phyloP scores from a whole-genome alignment of 352 stramenopile genomes.

The Pythium pyrilobum region DNA sequence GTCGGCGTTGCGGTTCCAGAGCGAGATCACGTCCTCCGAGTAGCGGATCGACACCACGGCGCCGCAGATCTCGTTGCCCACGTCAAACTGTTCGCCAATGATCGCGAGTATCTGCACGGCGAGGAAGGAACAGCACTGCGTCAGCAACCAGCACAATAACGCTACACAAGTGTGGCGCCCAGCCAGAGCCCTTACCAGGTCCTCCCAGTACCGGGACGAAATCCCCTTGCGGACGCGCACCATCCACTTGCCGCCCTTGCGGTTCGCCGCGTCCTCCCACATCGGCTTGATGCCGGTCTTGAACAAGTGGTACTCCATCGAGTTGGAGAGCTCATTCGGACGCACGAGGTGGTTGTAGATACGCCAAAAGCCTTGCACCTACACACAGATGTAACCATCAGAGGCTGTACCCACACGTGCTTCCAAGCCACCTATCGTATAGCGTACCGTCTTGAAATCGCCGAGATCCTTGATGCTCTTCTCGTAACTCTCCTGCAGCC shows the following conservation, averaged over 20 bases:
- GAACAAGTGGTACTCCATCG: slow-evolving; percentile 92
- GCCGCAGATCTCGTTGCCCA: slow-evolving; percentile 91
- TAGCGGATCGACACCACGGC: slow-evolving; percentile 89
- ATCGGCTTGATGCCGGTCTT: slow-evolving; percentile 93
- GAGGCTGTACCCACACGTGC: too few relatives aligned
- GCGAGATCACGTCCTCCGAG: slow-evolving; percentile 92
- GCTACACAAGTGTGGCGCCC: too few relatives aligned
- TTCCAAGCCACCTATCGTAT: too few relatives aligned
- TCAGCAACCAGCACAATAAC: too few relatives aligned
- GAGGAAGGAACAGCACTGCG: too few relatives aligned
- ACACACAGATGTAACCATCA: background rate
- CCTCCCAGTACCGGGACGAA: slow-evolving; percentile 89
- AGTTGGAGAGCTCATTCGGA: slow-evolving; percentile 87
- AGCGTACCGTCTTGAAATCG: slow-evolving; percentile 85
- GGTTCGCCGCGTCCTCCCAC: slow-evolving; percentile 91
- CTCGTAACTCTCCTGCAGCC: slow-evolving; percentile 89
- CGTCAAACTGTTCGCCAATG: slow-evolving; percentile 93
- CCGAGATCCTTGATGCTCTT: slow-evolving; percentile 92
- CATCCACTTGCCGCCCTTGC: slow-evolving; percentile 91
- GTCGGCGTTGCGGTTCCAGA: slow-evolving; percentile 93
- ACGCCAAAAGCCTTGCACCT: slow-evolving; percentile 91
- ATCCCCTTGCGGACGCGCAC: slow-evolving; percentile 91
- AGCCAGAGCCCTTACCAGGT: slow-evolving; percentile 56
- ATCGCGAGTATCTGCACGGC: slow-evolving; percentile 80
- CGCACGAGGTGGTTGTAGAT: slow-evolving; percentile 92